These are phyloP conservation scores for Curvularia hawaiiensis DNA, from an alignment of 2,329 filamentous ascomycete genomes.

Conservation along the genomic window DNA sequence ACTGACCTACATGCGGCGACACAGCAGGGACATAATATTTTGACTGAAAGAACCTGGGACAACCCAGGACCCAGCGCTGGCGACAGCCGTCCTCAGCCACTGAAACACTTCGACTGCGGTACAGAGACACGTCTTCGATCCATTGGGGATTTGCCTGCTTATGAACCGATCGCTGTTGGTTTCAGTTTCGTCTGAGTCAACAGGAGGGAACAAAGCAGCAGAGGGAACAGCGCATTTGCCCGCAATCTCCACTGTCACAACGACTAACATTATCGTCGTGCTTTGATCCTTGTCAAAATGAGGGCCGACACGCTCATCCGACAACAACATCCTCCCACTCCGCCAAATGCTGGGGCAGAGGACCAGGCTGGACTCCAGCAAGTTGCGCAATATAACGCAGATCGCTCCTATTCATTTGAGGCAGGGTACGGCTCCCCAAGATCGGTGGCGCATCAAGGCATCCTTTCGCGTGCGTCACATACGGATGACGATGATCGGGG, in stretches of 20 bases:
- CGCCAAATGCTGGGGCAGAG: conserved; percentile 38
- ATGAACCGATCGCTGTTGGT: conserved; percentile 2
- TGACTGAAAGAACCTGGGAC: conserved; percentile 20
- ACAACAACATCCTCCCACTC: conserved; percentile 46
- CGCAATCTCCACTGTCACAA: conserved; percentile 14
- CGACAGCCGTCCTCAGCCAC: conserved; percentile 9
- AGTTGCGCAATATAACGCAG: conserved; percentile 51
- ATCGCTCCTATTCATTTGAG: conserved; percentile 44
- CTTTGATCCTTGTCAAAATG: conserved; percentile 31
- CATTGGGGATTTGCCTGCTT: conserved; percentile 1
- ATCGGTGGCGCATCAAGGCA: conserved; percentile 33
- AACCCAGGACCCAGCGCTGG: neutral
- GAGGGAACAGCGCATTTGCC: conserved; percentile 5
- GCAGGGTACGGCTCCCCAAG: conserved; percentile 39
- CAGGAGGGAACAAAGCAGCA: conserved; percentile 11
- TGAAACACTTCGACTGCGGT: conserved; percentile 10
- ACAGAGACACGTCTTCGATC: conserved; percentile 1
- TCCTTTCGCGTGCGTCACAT: conserved; percentile 38
- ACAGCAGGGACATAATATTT: conserved; percentile 19
- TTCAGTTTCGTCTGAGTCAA: conserved; percentile 21
- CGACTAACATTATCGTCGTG: conserved; percentile 8
- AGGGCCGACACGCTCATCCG: conserved; percentile 43
- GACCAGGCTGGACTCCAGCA: conserved; percentile 48
- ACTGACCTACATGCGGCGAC: conserved; percentile 38
- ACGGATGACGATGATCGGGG: conserved; percentile 27